phyloP scores from a whole-genome alignment of 1,139 yeast species.

The Lodderomyces jiufengensis region DNA sequence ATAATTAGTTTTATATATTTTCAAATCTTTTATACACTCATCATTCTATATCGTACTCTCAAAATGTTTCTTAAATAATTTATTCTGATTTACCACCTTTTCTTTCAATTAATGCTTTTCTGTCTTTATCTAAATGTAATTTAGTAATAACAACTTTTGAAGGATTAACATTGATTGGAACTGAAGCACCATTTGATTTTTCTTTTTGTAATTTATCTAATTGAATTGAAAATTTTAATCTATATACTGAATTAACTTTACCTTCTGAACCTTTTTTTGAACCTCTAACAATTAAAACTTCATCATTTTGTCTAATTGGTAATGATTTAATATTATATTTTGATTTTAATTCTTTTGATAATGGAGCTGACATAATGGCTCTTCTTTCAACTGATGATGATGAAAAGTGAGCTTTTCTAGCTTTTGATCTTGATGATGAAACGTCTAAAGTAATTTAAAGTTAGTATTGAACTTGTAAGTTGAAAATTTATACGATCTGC shows the following conservation, averaged over 20 bases:
- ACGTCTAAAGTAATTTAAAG: slow-evolving; percentile 59
- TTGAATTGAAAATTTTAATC: slow-evolving; percentile 96
- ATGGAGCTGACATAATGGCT: slow-evolving; percentile 94
- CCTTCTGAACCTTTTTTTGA: slow-evolving; percentile 99
- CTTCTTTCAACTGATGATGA: slow-evolving; percentile 98
- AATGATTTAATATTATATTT: slow-evolving; percentile 94
- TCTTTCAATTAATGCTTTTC: slow-evolving; percentile 89
- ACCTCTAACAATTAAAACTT: slow-evolving; percentile 95
- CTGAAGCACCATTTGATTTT: slow-evolving; percentile 97
- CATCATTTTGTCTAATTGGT: slow-evolving; percentile 98
- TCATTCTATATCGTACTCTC: too few relatives aligned
- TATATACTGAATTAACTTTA: slow-evolving; percentile 96
- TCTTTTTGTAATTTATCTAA: slow-evolving; percentile 97
- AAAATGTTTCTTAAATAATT: too few relatives aligned
- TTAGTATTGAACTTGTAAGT: slow-evolving; percentile 29
- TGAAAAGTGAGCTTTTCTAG: slow-evolving; percentile 99
- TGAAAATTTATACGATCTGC: too few relatives aligned
- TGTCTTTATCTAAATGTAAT: slow-evolving; percentile 97
- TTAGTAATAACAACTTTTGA: slow-evolving; percentile 99
- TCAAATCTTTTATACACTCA: not conserved
- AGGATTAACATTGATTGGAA: slow-evolving; percentile 97
- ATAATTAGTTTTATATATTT: too few relatives aligned
- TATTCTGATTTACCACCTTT: slow-evolving; percentile 39
- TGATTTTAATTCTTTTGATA: slow-evolving; percentile 98
- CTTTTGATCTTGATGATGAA: slow-evolving; percentile 98